These are phyloP conservation scores for Golovinomyces cichoracearum DNA, from an alignment of 2,329 filamentous ascomycete species.

Conservation along the genomic window DNA sequence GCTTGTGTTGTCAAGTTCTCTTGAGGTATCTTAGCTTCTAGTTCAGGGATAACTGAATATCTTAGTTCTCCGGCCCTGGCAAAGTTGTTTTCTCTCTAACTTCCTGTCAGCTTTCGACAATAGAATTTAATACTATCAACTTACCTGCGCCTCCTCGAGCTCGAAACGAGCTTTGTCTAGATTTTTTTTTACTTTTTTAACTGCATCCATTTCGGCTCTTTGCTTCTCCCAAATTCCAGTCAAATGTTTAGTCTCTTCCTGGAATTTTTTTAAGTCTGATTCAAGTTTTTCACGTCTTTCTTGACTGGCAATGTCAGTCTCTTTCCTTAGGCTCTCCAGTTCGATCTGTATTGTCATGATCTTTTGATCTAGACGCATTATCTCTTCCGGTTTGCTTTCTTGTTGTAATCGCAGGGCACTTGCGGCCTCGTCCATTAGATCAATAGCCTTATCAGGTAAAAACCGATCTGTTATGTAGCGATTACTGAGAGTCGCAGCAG, in stretches of 20 bases:
- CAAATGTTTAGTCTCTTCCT: slow-evolving; percentile 49
- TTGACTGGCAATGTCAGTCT: slow-evolving; percentile 68
- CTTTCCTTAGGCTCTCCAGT: slow-evolving; percentile 76
- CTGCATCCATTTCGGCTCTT: slow-evolving; percentile 54
- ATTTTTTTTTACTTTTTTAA: slow-evolving; percentile 72
- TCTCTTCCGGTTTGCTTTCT: slow-evolving; percentile 87
- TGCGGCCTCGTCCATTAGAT: slow-evolving; percentile 85
- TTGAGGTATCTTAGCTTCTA: slow-evolving; percentile 56
- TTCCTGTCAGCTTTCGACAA: slow-evolving; percentile 1
- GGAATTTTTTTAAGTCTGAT: slow-evolving; percentile 44
- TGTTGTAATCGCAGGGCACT: slow-evolving; percentile 76
- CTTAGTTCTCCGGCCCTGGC: slow-evolving; percentile 70
- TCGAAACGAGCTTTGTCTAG: slow-evolving; percentile 66
- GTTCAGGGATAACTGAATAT: slow-evolving; percentile 59
- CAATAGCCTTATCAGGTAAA: slow-evolving; percentile 88
- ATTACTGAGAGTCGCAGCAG: slow-evolving; percentile 76
- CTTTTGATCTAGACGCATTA: slow-evolving; percentile 72
- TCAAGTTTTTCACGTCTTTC: slow-evolving; percentile 75
- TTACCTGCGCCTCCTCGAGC: slow-evolving; percentile 51
- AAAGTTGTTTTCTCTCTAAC: slow-evolving; percentile 52
- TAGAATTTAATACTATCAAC: not conserved
- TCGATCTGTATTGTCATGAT: slow-evolving; percentile 98
- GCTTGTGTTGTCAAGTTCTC: slow-evolving; percentile 26
- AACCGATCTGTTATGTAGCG: slow-evolving; percentile 93
- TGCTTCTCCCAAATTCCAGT: slow-evolving; percentile 80